Conservation (phyloP, 768 basidiomycete species). For the Suillus cothurnatus region DNA sequence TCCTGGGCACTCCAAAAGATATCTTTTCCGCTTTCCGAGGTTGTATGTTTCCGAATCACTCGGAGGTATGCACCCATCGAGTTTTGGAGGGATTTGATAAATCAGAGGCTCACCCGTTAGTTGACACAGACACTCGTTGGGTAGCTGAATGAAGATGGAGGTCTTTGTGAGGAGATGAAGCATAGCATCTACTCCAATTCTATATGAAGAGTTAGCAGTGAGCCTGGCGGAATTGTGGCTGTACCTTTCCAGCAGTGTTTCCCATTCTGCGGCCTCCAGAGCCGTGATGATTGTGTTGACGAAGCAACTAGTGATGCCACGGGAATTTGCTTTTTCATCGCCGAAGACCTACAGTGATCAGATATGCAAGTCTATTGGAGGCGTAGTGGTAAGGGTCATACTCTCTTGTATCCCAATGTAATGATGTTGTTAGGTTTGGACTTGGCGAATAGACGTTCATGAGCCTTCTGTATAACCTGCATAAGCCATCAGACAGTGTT, state of each 20-base stretch:
- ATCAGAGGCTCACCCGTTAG: constrained; percentile 73
- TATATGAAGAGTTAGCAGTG: constrained; percentile 31
- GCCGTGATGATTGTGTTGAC: too few species aligned
- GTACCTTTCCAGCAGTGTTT: constrained; percentile 60
- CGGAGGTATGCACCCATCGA: constrained; percentile 14
- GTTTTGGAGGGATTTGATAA: constrained; percentile 35
- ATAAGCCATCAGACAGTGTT: too few species aligned
- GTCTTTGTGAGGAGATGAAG: constrained; percentile 76
- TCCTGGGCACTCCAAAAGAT: constrained; percentile 14
- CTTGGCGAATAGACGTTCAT: too few species aligned
- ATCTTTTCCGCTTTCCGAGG: constrained; percentile 27
- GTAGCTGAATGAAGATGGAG: constrained; percentile 73
- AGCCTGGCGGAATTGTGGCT: constrained; percentile 9
- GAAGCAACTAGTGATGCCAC: too few species aligned
- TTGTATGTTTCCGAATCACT: constrained; percentile 2
- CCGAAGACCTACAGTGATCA: too few species aligned
- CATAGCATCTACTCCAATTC: constrained; percentile 79
- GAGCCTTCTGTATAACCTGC: too few species aligned
- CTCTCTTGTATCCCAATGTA: too few species aligned
- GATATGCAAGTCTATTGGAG: too few species aligned
- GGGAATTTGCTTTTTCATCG: too few species aligned
- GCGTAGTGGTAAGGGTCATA: too few species aligned
- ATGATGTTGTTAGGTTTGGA: too few species aligned
- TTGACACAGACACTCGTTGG: constrained; percentile 86
- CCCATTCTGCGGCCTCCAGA: constrained; percentile 57